Conservation (phyloP, 208 protist species). For the Porcisia hertigi region DNA sequence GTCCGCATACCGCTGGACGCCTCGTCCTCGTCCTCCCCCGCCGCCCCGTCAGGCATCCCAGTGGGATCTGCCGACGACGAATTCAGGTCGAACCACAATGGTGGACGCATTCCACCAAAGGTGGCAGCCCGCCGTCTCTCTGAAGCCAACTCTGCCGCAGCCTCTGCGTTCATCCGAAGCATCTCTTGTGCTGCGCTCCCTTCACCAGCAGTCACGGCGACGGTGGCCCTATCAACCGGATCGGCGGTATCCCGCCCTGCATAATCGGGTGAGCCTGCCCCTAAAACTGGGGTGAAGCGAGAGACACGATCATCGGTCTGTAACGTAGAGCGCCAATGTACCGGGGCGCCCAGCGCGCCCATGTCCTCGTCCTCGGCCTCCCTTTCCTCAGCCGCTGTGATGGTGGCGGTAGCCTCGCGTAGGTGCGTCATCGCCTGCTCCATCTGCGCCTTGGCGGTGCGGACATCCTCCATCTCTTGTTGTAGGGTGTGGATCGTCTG, state of each 20-base stretch:
- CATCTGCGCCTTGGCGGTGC: constrained; percentile 22
- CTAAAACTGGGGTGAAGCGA: background rate
- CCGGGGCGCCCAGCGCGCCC: constrained; percentile 12
- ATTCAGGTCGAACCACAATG: constrained; percentile 19
- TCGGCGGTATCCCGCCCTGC: background rate
- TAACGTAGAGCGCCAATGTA: constrained; percentile 31
- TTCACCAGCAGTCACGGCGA: background rate
- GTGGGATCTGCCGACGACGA: constrained; percentile 6
- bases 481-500: constrained; percentile 44
- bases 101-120: constrained; percentile 15
- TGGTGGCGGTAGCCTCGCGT: constrained; percentile 11
- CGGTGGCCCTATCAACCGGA: background rate
- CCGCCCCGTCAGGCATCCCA: background rate
- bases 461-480: constrained; percentile 38
- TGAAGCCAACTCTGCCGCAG: constrained; percentile 7
- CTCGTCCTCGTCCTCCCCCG: constrained; percentile 15
- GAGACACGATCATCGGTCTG: constrained; percentile 19
- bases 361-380: constrained; percentile 18
- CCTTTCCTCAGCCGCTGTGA: background rate
- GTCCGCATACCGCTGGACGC: constrained; percentile 32
- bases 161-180: constrained; percentile 22
- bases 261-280: background rate
- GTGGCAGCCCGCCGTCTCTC: constrained; percentile 26
- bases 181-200: constrained; percentile 11
- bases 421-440: constrained; percentile 29